Percentiles rank a stretch among this genome's conserved stretches.
Evolutionary conservation across 164 flowering plant species (phyloP).

Genomic region (Piper betle): DNA sequence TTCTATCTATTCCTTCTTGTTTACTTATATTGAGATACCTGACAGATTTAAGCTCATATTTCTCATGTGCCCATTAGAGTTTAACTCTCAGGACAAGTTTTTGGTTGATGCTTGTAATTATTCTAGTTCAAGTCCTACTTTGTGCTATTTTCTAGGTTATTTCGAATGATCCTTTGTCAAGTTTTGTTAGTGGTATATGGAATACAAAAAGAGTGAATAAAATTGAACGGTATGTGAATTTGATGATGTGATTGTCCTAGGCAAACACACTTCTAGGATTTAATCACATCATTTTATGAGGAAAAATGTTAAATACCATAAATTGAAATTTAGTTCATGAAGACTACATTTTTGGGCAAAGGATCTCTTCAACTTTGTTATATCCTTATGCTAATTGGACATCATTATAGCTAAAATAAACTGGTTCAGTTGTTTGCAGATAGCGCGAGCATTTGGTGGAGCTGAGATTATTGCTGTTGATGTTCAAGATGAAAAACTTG

Average conservation of each 20-base stretch:
- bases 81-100: too few species aligned
- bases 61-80: background rate
- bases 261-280: background rate
- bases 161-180: too few species aligned
- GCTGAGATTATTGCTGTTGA: slow-evolving; percentile 93
- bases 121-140: too few species aligned
- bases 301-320: too few species aligned
- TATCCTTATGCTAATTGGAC: background rate
- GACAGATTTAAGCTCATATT: too few species aligned
- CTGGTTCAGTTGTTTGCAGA: slow-evolving; percentile 87
- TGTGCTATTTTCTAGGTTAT: too few species aligned
- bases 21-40: background rate
- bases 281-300: background rate
- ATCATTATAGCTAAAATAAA: slow-evolving; percentile 10
- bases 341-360: background rate
- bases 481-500: slow-evolving; percentile 79
- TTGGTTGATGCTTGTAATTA: too few species aligned
- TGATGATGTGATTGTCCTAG: too few species aligned
- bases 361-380: too few species aligned
- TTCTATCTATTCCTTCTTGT: background rate
- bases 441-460: slow-evolving; percentile 95
- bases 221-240: too few species aligned
- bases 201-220: background rate
- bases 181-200: too few species aligned
- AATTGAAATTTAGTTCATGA: background rate